A percentile compares a stretch with the other conserved stretches of the same genome.
phyloP scores from a whole-genome alignment of 148 eudicot genomes.

The Bassia scoparia region DNA sequence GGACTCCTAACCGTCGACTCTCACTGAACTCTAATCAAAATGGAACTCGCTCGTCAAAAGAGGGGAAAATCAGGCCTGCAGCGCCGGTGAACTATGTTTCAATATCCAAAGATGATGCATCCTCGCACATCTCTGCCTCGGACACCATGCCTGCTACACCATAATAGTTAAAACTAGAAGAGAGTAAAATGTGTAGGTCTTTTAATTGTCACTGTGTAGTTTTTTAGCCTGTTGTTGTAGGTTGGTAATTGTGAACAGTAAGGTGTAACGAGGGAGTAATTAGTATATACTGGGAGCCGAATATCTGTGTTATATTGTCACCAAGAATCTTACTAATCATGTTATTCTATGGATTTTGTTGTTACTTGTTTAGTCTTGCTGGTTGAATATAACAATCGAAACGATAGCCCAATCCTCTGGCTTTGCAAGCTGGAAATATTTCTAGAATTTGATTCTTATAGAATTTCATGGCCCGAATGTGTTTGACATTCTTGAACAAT shows the following conservation, averaged over 20 bases:
- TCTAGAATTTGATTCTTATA: too few relatives aligned
- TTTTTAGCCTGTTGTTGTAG: conserved; percentile 22
- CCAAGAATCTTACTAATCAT: conserved; percentile 31
- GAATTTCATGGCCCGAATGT: too few relatives aligned
- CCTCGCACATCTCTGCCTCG: conserved; percentile 66
- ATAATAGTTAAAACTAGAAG: conserved; percentile 28
- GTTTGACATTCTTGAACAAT: too few relatives aligned
- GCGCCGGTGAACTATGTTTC: conserved; percentile 83
- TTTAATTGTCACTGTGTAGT: conserved; percentile 22
- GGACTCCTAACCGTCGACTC: conserved; percentile 60
- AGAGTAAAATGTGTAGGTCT: conserved; percentile 22
- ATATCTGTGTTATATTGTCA: conserved; percentile 29
- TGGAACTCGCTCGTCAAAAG: conserved; percentile 66
- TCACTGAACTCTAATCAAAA: conserved; percentile 58
- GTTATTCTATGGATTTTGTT: conserved; percentile 17
- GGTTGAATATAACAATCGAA: background rate
- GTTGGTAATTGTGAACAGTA: conserved; percentile 19
- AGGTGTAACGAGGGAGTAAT: conserved; percentile 19
- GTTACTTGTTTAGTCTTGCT: background rate
- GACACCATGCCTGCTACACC: conserved; percentile 71
- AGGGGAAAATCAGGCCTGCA: conserved; percentile 62
- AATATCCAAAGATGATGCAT: conserved; percentile 70
- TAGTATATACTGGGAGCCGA: conserved; percentile 27
- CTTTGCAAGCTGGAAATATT: background rate
- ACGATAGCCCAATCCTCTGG: background rate